Percentiles rank a stretch among this genome's conserved stretches.
Evolutionary conservation across 2,329 filamentous ascomycete species (phyloP).

Genomic region (Amauroascus verrucosus): DNA sequence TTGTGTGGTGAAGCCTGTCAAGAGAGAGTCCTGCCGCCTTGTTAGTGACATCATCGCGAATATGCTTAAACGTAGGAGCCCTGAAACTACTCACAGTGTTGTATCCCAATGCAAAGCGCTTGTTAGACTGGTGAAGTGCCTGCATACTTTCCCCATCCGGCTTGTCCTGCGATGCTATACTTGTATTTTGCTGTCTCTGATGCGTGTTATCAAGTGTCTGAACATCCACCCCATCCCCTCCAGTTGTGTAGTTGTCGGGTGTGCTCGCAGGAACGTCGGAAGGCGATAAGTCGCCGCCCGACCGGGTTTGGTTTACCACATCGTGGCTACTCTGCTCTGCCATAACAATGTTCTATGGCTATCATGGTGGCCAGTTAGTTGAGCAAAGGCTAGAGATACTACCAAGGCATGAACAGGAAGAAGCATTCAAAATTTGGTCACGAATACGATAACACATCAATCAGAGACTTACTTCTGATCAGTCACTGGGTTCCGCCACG

Average conservation of each 20-base stretch:
- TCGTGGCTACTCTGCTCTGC: conserved; percentile 59
- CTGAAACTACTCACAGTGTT: conserved; percentile 24
- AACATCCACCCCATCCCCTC: conserved; percentile 38
- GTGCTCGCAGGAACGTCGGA: conserved; percentile 56
- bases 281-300: conserved; percentile 53
- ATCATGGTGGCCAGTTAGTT: conserved; percentile 26
- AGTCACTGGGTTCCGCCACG: conserved; percentile 36
- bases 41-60: conserved; percentile 2
- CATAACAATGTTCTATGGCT: conserved; percentile 51
- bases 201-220: conserved; percentile 22
- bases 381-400: background rate
- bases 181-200: conserved; percentile 14
- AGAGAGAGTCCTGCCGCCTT: background rate
- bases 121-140: background rate
- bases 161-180: conserved; percentile 6
- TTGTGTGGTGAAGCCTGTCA: conserved; percentile 8
- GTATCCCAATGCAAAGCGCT: background rate
- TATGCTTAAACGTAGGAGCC: background rate
- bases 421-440: background rate
- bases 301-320: conserved; percentile 62
- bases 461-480: conserved; percentile 22
- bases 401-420: background rate
- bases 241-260: conserved; percentile 45
- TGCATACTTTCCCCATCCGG: conserved; percentile 10
- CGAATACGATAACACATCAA: background rate